Percentiles rank a stretch among this genome's conserved stretches.
Evolutionary conservation across 371 early-diverging fungal species (phyloP).

Genomic region (Saksenaea oblongispora): DNA sequence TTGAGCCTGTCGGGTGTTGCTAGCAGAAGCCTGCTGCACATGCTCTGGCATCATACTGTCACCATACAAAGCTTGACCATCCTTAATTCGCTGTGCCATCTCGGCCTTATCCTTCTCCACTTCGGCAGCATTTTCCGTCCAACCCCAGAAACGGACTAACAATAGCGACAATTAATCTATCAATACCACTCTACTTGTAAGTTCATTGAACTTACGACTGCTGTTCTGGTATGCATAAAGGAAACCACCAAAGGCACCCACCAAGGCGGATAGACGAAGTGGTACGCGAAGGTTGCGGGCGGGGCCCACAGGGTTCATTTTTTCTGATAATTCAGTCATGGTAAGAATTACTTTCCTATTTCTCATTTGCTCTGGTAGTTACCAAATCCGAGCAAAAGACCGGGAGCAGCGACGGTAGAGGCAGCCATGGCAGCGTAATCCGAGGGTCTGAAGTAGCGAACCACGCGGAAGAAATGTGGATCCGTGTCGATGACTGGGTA

Average conservation of each 20-base stretch:
- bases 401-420: slow-evolving; percentile 77
- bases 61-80: slow-evolving; percentile 78
- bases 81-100: slow-evolving; percentile 60
- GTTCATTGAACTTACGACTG: slow-evolving; percentile 58
- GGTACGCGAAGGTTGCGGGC: slow-evolving; percentile 52
- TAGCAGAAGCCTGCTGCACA: slow-evolving; percentile 67
- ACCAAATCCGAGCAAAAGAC: slow-evolving; percentile 74
- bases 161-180: not conserved
- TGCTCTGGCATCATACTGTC: slow-evolving; percentile 61
- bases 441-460: slow-evolving; percentile 84
- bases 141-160: slow-evolving; percentile 93
- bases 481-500: slow-evolving; percentile 74
- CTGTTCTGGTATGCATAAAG: slow-evolving; percentile 67
- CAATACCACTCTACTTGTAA: not conserved
- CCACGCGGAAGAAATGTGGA: slow-evolving; percentile 82
- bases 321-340: slow-evolving; percentile 24
- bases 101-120: slow-evolving; percentile 70
- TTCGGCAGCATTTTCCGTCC: slow-evolving; percentile 87
- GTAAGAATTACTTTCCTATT: not conserved
- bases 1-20: slow-evolving; percentile 71
- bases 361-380: slow-evolving; percentile 17
- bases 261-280: slow-evolving; percentile 49
- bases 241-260: slow-evolving; percentile 73
- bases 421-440: slow-evolving; percentile 79
- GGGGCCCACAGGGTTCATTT: slow-evolving; percentile 48